phyloP scores from a whole-genome alignment of 345 rosid species.

The Erysimum cheiranthoides region DNA sequence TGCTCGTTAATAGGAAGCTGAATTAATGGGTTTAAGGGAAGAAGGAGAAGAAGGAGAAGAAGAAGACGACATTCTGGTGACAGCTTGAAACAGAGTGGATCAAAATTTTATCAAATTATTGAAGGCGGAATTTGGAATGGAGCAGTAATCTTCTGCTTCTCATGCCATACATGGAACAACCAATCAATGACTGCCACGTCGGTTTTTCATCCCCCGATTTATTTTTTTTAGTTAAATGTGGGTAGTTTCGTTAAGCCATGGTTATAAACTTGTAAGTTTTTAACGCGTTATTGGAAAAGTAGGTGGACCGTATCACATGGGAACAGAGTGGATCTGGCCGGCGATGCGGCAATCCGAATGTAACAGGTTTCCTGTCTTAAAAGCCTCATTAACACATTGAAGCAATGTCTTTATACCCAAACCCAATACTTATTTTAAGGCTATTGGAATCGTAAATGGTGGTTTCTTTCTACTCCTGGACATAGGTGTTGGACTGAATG shows the following conservation, averaged over 20 bases:
- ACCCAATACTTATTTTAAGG: neutral
- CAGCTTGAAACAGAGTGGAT: conserved; percentile 73
- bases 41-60: conserved; percentile 31
- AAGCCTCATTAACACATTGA: neutral
- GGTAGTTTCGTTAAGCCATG: neutral
- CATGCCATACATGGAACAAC: neutral
- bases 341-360: conserved; percentile 31
- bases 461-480: neutral
- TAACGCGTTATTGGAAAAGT: conserved; percentile 22
- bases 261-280: neutral
- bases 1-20: conserved; percentile 10
- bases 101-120: conserved; percentile 58
- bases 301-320: conserved; percentile 43
- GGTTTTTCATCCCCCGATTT: neutral
- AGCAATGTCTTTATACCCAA: neutral
- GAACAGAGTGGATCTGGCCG: conserved; percentile 26
- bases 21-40: conserved; percentile 46
- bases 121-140: conserved; percentile 43
- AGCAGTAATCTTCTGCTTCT: conserved; percentile 33
- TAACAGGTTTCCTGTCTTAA: neutral
- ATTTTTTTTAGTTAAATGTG: conserved; percentile 10
- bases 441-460: neutral
- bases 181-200: conserved; percentile 5
- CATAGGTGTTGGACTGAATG: neutral
- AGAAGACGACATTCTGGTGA: conserved; percentile 54